Evolutionary conservation across 2,329 filamentous ascomycete genomes (phyloP).

Genomic region (Fusarium secorum): DNA sequence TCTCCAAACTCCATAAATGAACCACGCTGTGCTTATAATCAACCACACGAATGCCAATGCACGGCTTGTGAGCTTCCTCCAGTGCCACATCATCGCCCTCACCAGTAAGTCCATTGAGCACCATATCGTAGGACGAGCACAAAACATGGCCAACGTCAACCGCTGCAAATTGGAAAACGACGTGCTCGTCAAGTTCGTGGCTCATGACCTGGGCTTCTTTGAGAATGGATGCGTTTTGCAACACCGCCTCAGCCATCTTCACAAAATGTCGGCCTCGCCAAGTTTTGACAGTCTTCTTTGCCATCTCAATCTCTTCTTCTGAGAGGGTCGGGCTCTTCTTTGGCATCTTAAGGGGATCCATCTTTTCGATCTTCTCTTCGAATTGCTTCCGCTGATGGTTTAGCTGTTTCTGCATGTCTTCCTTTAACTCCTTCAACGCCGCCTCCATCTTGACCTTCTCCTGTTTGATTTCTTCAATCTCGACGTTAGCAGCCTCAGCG

Average conservation of each 20-base stretch:
- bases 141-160: slow-evolving; percentile 88
- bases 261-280: slow-evolving; percentile 91
- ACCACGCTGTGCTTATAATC: slow-evolving; percentile 89
- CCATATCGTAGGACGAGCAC: slow-evolving; percentile 95
- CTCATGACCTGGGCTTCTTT: slow-evolving; percentile 99
- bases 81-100: slow-evolving; percentile 86
- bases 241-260: slow-evolving; percentile 88
- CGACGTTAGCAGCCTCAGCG: slow-evolving; percentile 76
- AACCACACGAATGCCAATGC: slow-evolving; percentile 86
- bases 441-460: slow-evolving; percentile 90
- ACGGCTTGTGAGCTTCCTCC: slow-evolving; percentile 85
- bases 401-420: slow-evolving; percentile 88
- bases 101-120: slow-evolving; percentile 85
- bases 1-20: slow-evolving; percentile 93
- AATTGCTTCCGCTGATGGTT: slow-evolving; percentile 84
- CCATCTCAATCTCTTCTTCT: slow-evolving; percentile 75
- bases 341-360: slow-evolving; percentile 69
- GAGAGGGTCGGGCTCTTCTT: slow-evolving; percentile 71
- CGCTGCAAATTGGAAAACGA: slow-evolving; percentile 94
- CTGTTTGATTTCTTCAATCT: slow-evolving; percentile 82
- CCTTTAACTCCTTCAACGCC: slow-evolving; percentile 77
- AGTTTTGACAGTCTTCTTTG: slow-evolving; percentile 70
- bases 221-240: slow-evolving; percentile 85
- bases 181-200: slow-evolving; percentile 90
- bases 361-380: slow-evolving; percentile 81